phyloP scores from a whole-genome alignment of 1,284 basidiomycete species.

The Trichosporon sp. region DNA sequence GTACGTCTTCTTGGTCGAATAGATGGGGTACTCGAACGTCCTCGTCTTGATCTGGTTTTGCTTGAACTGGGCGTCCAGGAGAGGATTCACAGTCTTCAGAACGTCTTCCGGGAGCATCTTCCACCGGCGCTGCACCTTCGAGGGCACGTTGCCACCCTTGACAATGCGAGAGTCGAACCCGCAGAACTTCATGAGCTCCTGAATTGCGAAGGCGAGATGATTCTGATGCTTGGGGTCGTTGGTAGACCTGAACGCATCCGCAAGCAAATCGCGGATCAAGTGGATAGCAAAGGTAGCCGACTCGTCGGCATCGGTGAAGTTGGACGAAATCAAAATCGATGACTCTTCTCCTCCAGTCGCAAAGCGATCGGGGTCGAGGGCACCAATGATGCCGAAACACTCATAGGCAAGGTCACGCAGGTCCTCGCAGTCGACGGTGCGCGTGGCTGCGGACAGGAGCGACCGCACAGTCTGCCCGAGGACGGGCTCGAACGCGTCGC shows the following conservation, averaged over 20 bases:
- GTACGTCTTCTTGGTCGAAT: constrained; percentile 70
- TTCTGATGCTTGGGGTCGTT: constrained; percentile 91
- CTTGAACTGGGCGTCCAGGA: constrained; percentile 71
- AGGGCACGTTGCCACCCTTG: constrained; percentile 55
- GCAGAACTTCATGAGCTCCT: constrained; percentile 85
- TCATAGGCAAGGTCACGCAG: constrained; percentile 72
- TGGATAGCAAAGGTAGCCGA: constrained; percentile 76
- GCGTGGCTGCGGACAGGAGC: constrained; percentile 66
- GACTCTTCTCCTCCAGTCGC: constrained; percentile 52
- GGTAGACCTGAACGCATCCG: constrained; percentile 87
- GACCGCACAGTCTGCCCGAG: constrained; percentile 67
- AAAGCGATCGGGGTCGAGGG: constrained; percentile 91
- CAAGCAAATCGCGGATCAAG: constrained; percentile 79
- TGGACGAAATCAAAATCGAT: constrained; percentile 69
- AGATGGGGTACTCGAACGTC: constrained; percentile 60
- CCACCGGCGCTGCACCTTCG: constrained; percentile 71
- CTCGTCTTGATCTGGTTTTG: constrained; percentile 50
- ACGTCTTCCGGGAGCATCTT: constrained; percentile 70
- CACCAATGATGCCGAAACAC: constrained; percentile 90
- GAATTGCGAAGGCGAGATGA: constrained; percentile 85
- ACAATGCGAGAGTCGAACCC: constrained; percentile 63
- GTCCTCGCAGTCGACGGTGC: constrained; percentile 65
- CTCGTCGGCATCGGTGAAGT: constrained; percentile 79
- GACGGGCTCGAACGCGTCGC: constrained; percentile 78
- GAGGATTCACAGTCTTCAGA: constrained; percentile 78